These are phyloP conservation scores for Flaveria bidentis DNA, from an alignment of 129 eudicot genomes.

Conservation along the genomic window DNA sequence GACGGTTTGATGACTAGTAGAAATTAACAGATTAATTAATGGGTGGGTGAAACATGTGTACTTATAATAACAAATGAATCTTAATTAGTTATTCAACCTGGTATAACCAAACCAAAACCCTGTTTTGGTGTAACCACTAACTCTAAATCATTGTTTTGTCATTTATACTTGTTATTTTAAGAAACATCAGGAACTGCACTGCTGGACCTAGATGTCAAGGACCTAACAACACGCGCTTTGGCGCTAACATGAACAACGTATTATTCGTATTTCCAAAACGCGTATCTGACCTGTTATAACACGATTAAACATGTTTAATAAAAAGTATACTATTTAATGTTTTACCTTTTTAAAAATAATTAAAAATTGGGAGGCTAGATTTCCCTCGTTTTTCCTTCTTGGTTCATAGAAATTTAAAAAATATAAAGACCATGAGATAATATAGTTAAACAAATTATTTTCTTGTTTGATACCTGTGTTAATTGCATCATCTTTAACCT, in stretches of 20 bases:
- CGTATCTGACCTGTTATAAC: too few relatives aligned
- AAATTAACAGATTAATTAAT: background rate
- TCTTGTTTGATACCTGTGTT: too few relatives aligned
- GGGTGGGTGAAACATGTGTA: background rate
- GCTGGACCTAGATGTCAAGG: constrained; percentile 65
- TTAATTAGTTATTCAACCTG: constrained; percentile 21
- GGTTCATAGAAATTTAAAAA: too few relatives aligned
- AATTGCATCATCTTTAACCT: too few relatives aligned
- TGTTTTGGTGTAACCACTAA: constrained; percentile 52
- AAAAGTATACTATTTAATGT: too few relatives aligned
- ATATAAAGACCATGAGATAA: too few relatives aligned
- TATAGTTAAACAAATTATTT: too few relatives aligned
- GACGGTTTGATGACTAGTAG: background rate
- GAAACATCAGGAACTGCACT: constrained; percentile 32
- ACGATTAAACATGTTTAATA: too few relatives aligned
- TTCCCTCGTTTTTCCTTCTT: too few relatives aligned
- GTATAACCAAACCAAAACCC: constrained; percentile 21
- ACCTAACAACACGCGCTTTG: constrained; percentile 61
- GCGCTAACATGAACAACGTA: constrained; percentile 54
- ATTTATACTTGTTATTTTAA: background rate
- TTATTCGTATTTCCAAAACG: too few relatives aligned
- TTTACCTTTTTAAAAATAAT: too few relatives aligned
- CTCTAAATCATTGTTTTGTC: background rate
- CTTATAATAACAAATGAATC: background rate
- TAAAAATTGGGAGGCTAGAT: too few relatives aligned